Evolutionary conservation across 495 filamentous ascomycete genomes (phyloP).

Genomic region (Talaromyces adpressus): DNA sequence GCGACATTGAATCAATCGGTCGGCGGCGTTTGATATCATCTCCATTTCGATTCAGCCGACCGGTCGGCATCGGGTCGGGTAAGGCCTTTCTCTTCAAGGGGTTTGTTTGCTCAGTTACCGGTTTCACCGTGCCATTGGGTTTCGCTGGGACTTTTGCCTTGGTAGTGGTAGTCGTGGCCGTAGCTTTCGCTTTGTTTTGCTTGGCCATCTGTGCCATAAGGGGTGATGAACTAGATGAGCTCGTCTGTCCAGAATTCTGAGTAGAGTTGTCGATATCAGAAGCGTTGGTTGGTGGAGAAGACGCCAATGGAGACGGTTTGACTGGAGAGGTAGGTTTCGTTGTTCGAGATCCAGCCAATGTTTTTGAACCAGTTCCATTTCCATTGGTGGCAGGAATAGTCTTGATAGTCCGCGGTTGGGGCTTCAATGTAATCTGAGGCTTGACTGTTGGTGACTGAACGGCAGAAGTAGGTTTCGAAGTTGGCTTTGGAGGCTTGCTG

Average conservation of each 20-base stretch:
- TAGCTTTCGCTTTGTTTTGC: slow-evolving; percentile 15
- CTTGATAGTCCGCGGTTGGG: slow-evolving; percentile 9
- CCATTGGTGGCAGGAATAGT: slow-evolving; percentile 10
- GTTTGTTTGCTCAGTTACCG: slow-evolving; percentile 15
- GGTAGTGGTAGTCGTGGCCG: slow-evolving; percentile 14
- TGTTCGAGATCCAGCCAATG: slow-evolving; percentile 25
- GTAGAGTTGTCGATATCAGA: slow-evolving; percentile 50
- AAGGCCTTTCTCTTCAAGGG: slow-evolving; percentile 44
- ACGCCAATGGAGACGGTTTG: slow-evolving; percentile 68
- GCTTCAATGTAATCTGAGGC: slow-evolving; percentile 10
- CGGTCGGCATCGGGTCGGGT: slow-evolving; percentile 22
- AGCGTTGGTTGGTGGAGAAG: slow-evolving; percentile 70
- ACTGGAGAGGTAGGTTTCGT: slow-evolving; percentile 47
- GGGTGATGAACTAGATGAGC: slow-evolving; percentile 37
- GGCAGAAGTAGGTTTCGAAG: slow-evolving; percentile 10
- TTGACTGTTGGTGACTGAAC: slow-evolving; percentile 13
- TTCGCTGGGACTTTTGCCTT: slow-evolving; percentile 18
- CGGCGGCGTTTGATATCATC: slow-evolving; percentile 41
- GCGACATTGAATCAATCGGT: slow-evolving; percentile 28
- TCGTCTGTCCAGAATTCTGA: slow-evolving; percentile 36
- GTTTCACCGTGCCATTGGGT: slow-evolving; percentile 5
- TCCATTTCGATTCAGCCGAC: slow-evolving; percentile 26
- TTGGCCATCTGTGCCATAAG: slow-evolving; percentile 34
- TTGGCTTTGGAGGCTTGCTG: slow-evolving; percentile 13
- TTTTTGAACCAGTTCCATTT: slow-evolving; percentile 25